Base-by-base conservation (phyloP, 140 eudicot species). In the Senecio squalidus region DNA sequence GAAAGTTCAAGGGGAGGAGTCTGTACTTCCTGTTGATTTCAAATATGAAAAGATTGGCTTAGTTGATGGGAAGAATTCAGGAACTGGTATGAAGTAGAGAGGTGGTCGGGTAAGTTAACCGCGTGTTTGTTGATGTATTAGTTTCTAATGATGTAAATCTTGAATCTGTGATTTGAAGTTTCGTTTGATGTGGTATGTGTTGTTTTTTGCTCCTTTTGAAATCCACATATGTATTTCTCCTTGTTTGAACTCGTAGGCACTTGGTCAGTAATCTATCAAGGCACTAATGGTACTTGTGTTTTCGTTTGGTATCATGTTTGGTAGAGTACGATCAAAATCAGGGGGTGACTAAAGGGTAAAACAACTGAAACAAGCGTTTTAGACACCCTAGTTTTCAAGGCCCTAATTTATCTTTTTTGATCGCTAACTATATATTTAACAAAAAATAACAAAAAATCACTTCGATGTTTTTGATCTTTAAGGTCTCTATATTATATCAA, bases 31-130 rank as follows among this genome's bases (percentile, higher is more conserved):
- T 1, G 77, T 68, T 69, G 86, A 71, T 18, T 80, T 78, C 80
- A 64, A 71, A 43, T 87, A 87, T 54, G 78, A 78, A 64, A 87
- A 80, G 82, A 76, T 87, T 29, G 76, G 57, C 76, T 80, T 78
- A 14, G 61, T 68, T 41, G 79, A 80, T 1, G 81, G 50, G 58
- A 74, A 83, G 61, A 31, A 66, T 25, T 40, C 71, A 10, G 82
- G 43, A 59, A 29, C 60, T 64, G 58, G 36, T 59, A 73, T 76
- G 69, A 78, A 74, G 55, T 78, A 78, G 72, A 63, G 61, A 56
- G 28, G 15, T 43, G 33, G 23, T 60, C 0, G 29, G 62, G 54
- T 74, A 51, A 54, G 65, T 53, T 60, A 10, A 62, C 9, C 55
- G 2, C n/a, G 4, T 1, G 45, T 22, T 66, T 57, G 60, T 55